Conservation (phyloP, 2,329 filamentous ascomycete genomes). For the Colletotrichum neosansevieriae region DNA sequence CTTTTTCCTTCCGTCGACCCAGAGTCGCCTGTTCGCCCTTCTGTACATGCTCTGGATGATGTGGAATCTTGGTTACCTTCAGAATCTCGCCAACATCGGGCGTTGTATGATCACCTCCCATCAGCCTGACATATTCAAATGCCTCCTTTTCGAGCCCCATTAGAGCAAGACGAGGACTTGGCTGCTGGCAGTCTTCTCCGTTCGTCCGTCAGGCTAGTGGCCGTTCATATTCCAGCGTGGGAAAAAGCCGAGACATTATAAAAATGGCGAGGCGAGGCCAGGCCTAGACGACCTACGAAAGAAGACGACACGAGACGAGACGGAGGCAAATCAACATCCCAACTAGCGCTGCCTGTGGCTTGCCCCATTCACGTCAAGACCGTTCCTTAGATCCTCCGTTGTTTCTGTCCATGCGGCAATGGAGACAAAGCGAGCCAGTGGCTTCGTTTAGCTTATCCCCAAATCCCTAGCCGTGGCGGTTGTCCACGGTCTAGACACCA, state of each 20-base stretch:
- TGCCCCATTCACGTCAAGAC: conserved; percentile 35
- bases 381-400: conserved; percentile 22
- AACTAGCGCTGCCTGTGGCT: conserved; percentile 39
- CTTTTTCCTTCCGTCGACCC: conserved; percentile 22
- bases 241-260: conserved; percentile 31
- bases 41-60: conserved; percentile 10
- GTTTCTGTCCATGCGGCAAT: conserved; percentile 39
- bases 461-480: conserved; percentile 30
- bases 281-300: conserved; percentile 33
- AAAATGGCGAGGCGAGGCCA: conserved; percentile 26
- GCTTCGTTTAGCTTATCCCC: conserved; percentile 36
- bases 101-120: conserved; percentile 22
- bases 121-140: conserved; percentile 13
- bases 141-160: background rate
- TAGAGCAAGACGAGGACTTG: background rate
- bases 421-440: conserved; percentile 37
- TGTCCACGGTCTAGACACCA: conserved; percentile 31
- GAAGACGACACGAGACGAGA: conserved; percentile 40
- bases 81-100: conserved; percentile 30
- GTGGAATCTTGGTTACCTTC: conserved; percentile 27
- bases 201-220: conserved; percentile 29
- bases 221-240: conserved; percentile 32
- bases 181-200: background rate
- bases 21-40: conserved; percentile 1
- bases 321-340: conserved; percentile 37